Base-by-base conservation (phyloP, 2,329 filamentous ascomycete genomes). In the Diaporthe vexans region DNA sequence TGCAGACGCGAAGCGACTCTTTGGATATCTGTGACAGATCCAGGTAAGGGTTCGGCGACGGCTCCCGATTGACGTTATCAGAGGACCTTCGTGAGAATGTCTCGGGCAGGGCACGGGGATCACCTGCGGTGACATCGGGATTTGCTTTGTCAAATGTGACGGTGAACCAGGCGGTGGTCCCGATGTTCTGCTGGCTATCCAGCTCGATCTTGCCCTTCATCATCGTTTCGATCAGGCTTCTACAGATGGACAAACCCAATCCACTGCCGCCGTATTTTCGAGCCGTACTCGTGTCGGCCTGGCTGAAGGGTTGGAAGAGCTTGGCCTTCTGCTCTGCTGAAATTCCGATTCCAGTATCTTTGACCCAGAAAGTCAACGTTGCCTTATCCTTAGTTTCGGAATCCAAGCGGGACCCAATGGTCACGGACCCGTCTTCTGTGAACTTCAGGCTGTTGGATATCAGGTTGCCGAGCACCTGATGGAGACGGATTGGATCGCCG, bases 361-460 rank as follows among this genome's bases (percentile, higher is more conserved):
- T 88, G 43, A 98, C 95, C 83, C 94, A 96, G 81, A 96, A 97
- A 2, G 93, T 95, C 72, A 98, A 87, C 35, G 91, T 92, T 9
- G 95, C 92, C 74, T 89, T 89, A 52, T 94, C 91, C 19, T 89
- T 87, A 13, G 91, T 92, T 80, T 98, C 94, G 10, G 87, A 86
- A 59, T 95, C 92, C 26, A 95, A 89, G 33, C 89, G 89, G 6
- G 95, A 94, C 61, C 92, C 92, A 69, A 98, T 94, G 0, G 94
- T 97, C 74, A 98, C 94, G 0, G 93, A 94, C 0, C 95, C 95
- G 74, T 93, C 90, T 73, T 95, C 94, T 0, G 95, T 98, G 81
- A 98, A 98, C 81, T 98, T 98, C 83, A 98, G 93, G 80, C 94
- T 96, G 85, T 98, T 98, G 76, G 94, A 94, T 57, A 98, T 93